phyloP scores from a whole-genome alignment of 2,329 filamentous ascomycete species.

The Epichloe aotearoae region DNA sequence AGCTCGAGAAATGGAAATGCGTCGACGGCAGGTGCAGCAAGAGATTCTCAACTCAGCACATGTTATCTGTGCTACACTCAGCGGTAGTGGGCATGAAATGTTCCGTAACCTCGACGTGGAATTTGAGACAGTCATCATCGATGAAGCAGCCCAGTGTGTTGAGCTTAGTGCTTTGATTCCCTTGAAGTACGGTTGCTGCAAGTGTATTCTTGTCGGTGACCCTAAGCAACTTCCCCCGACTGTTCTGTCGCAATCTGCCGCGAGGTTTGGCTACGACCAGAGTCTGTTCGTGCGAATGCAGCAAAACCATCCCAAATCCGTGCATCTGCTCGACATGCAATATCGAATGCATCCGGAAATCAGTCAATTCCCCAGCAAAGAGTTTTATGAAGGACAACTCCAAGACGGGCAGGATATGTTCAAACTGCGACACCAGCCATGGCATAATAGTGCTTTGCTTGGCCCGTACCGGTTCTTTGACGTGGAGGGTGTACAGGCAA shows the following conservation, averaged over 20 bases:
- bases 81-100: slow-evolving; percentile 93
- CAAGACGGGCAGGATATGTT: slow-evolving; percentile 79
- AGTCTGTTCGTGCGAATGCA: slow-evolving; percentile 98
- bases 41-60: slow-evolving; percentile 83
- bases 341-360: slow-evolving; percentile 99
- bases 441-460: slow-evolving; percentile 72
- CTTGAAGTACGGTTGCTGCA: slow-evolving; percentile 91
- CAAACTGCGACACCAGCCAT: slow-evolving; percentile 59
- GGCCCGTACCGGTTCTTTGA: slow-evolving; percentile 97
- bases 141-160: slow-evolving; percentile 96
- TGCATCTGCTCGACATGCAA: slow-evolving; percentile 92
- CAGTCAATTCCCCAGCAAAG: slow-evolving; percentile 73
- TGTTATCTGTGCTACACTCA: slow-evolving; percentile 88
- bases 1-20: slow-evolving; percentile 74
- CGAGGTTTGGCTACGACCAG: slow-evolving; percentile 89
- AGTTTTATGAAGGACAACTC: slow-evolving; percentile 84
- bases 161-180: slow-evolving; percentile 94
- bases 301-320: slow-evolving; percentile 70
- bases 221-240: slow-evolving; percentile 98
- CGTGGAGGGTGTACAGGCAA: slow-evolving; percentile 74
- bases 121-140: slow-evolving; percentile 96
- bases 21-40: slow-evolving; percentile 73
- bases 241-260: slow-evolving; percentile 85
- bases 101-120: slow-evolving; percentile 90
- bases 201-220: slow-evolving; percentile 94